A percentile compares a stretch with the other conserved stretches of the same genome.
Evolutionary conservation across 768 basidiomycete species (phyloP).

Genomic region (Mycena albidolilacea): DNA sequence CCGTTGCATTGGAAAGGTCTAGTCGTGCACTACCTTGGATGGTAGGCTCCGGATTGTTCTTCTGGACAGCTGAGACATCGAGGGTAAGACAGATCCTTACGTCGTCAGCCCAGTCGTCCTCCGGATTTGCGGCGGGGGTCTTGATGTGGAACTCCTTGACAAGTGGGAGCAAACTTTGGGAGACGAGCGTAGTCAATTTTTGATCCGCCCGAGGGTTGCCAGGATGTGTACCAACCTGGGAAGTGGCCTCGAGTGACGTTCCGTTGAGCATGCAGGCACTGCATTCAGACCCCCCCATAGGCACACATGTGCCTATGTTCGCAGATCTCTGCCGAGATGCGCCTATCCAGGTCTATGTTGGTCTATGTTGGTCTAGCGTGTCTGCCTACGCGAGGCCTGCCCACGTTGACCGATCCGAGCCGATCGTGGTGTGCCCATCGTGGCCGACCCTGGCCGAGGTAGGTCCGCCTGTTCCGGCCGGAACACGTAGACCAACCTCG

Average conservation of each 20-base stretch:
- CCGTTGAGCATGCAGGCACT: slow-evolving; percentile 7
- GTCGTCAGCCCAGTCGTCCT: slow-evolving; percentile 20
- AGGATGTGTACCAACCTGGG: not conserved
- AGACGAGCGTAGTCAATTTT: slow-evolving; percentile 3
- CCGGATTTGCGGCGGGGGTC: not conserved
- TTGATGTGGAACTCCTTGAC: slow-evolving; percentile 11
- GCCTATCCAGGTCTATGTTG: too few species aligned
- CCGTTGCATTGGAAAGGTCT: not conserved
- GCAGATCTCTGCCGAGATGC: too few species aligned
- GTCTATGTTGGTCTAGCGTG: too few species aligned
- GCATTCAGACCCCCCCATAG: too few species aligned
- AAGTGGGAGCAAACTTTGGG: not conserved
- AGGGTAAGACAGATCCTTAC: not conserved
- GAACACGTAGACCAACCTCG: too few species aligned
- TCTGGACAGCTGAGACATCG: not conserved
- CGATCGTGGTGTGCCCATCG: too few species aligned
- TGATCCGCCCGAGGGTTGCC: not conserved
- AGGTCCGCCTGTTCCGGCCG: too few species aligned
- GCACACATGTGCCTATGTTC: too few species aligned
- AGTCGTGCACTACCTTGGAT: not conserved
- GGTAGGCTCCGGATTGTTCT: too few species aligned
- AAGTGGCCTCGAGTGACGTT: not conserved
- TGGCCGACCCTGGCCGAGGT: too few species aligned
- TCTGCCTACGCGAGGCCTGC: too few species aligned
- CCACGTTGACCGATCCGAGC: too few species aligned